phyloP scores from a whole-genome alignment of 2,329 filamentous ascomycete genomes.

The Bisporella sp. region DNA sequence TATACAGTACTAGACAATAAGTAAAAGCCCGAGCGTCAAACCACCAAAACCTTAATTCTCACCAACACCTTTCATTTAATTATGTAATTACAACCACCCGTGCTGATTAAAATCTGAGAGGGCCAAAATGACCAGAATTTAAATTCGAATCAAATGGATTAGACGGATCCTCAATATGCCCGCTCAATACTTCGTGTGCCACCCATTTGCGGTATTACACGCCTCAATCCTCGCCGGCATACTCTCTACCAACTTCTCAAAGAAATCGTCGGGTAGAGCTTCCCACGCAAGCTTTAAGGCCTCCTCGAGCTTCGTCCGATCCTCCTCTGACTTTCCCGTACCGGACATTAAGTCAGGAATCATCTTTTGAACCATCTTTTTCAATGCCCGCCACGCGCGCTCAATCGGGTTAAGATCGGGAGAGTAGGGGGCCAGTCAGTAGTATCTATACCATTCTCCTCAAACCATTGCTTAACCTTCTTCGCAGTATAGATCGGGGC shows the following conservation, averaged over 20 bases:
- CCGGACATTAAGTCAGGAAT: slow-evolving; percentile 2
- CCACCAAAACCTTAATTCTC: no score
- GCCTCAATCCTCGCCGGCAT: neutral
- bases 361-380: slow-evolving; percentile 3
- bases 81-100: no score
- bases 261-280: neutral
- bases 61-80: no score
- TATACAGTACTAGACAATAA: no score
- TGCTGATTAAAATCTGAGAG: no score
- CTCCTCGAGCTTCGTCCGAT: neutral
- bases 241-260: neutral
- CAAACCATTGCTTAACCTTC: slow-evolving; percentile 6
- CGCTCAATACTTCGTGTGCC: no score
- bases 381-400: slow-evolving; percentile 6
- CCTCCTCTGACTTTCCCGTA: neutral
- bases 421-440: no score
- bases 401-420: slow-evolving; percentile 14
- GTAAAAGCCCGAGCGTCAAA: no score
- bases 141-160: no score
- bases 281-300: neutral
- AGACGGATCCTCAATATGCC: no score
- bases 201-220: no score
- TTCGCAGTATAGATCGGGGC: slow-evolving; percentile 6
- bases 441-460: slow-evolving; percentile 1
- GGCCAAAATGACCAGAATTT: no score